phyloP scores from a whole-genome alignment of 2,329 filamentous ascomycete species.

The Xylaria sp. region DNA sequence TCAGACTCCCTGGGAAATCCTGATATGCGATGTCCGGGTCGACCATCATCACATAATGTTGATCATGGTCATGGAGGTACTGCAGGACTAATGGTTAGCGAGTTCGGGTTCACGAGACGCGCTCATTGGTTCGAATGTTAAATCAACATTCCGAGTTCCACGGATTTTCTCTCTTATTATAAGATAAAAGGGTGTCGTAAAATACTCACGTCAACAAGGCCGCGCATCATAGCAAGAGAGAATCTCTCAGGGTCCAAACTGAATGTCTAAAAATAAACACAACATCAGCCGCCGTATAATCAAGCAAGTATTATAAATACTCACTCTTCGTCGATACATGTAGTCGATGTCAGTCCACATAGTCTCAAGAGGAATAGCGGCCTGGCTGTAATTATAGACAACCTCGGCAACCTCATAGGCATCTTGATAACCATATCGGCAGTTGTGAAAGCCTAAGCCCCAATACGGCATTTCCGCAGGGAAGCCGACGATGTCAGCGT shows the following conservation, averaged over 20 bases:
- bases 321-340: slow-evolving; percentile 61
- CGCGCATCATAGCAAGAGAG: slow-evolving; percentile 68
- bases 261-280: slow-evolving; percentile 58
- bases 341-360: slow-evolving; percentile 76
- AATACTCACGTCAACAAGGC: slow-evolving; percentile 62
- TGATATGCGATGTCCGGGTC: slow-evolving; percentile 71
- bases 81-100: slow-evolving; percentile 8
- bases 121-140: background rate
- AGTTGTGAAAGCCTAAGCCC: slow-evolving; percentile 70
- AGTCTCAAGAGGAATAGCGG: slow-evolving; percentile 73
- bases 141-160: background rate
- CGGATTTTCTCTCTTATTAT: background rate
- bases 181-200: background rate
- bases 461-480: slow-evolving; percentile 73
- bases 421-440: slow-evolving; percentile 72
- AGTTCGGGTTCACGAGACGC: background rate
- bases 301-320: slow-evolving; percentile 15
- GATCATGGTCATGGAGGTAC: slow-evolving; percentile 72
- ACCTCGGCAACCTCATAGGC: slow-evolving; percentile 73
- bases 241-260: slow-evolving; percentile 72
- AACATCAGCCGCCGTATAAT: background rate
- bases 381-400: slow-evolving; percentile 72
- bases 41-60: slow-evolving; percentile 81
- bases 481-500: slow-evolving; percentile 64
- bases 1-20: slow-evolving; percentile 55